Evolutionary conservation across 2,329 filamentous ascomycete species (phyloP), one percentile per base, ranked within the genome.

Genomic region (Conoideocrella luteorostrata): DNA sequence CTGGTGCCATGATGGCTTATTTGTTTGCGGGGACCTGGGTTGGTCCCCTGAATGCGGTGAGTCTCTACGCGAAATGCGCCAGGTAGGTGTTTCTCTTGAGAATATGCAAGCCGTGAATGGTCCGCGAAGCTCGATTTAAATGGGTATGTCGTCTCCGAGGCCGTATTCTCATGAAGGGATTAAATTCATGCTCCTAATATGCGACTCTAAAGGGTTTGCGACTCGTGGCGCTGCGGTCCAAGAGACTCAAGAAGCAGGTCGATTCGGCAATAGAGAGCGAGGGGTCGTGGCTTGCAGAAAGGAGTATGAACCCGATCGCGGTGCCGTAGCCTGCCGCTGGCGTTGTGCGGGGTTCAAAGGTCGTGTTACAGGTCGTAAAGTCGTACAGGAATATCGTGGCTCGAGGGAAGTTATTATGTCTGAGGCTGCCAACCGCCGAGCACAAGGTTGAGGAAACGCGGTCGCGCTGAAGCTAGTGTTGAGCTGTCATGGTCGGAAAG

Each of bases 1-100:
- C 71, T 49, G 72, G 64, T 53, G 65, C 57, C 65, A 67, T 67
- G 57, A 43, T 52, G 56, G 53, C 52, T 50, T 46, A 45, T 47
- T 48, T 46, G 52, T 51, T 52, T 50, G 53, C 48, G 62, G 64
- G 63, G 64, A 64, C 63, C 64, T 49, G 48, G 39, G 46, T 30
- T 53, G 62, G 64, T 58, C 61, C 63, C 62, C 63, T 56, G 43
- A 38, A 52, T 43, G 45, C 43, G 42, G 44, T 45, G 42, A 44
- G 52, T 56, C 47, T 48, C 48, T 44, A 44, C 49, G 44, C 48
- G 49, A 48, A 53, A 55, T 57, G 56, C 58, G 59, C 56, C 56
- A 43, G 28, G 29, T 20, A 23, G 20, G 18, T 23, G 23, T 32
- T 34, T 32, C 33, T 28, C 29, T 5, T 10, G 32, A n/a, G 17